Percentiles rank a stretch among this genome's conserved stretches.
phyloP scores from a whole-genome alignment of 106 monocot genomes.

The Dioscorea dumetorum region DNA sequence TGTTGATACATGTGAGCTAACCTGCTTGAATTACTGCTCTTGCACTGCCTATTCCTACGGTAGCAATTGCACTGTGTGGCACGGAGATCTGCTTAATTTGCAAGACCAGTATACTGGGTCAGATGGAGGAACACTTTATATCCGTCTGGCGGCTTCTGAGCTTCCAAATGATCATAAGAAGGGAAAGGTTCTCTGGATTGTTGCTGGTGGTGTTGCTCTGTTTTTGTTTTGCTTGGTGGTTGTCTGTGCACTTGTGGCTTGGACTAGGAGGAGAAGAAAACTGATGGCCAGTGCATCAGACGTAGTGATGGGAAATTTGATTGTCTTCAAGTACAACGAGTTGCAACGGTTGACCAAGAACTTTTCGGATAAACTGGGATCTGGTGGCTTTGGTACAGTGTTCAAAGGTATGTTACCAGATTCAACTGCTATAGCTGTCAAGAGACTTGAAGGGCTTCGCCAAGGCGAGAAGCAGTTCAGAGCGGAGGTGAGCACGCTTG shows the following conservation, averaged over 20 bases:
- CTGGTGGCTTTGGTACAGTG: not conserved
- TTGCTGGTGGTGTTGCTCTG: not conserved
- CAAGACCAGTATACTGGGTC: not conserved
- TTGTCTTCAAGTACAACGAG: not conserved
- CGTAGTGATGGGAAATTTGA: not conserved
- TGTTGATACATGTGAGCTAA: not conserved
- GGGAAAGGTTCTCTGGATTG: not conserved
- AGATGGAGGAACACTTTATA: slow-evolving; percentile 1
- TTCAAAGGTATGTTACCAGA: not conserved
- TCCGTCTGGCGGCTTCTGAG: slow-evolving; percentile 8
- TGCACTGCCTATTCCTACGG: slow-evolving; percentile 14
- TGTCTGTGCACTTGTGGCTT: too few species aligned
- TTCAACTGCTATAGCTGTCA: not conserved
- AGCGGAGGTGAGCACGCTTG: too few species aligned
- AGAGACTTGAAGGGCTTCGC: not conserved
- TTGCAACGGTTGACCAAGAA: not conserved
- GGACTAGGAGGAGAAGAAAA: not conserved
- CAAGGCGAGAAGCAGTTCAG: not conserved
- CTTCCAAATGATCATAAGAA: not conserved
- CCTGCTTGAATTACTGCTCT: slow-evolving; percentile 16
- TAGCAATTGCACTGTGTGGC: not conserved
- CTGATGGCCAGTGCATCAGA: not conserved
- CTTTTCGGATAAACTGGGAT: not conserved
- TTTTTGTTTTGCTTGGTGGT: not conserved
- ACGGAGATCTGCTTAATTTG: slow-evolving; percentile 3